A percentile compares a stretch with the other conserved stretches of the same genome.
Evolutionary conservation across 306 rosid genomes (phyloP).

Genomic region (Acmispon strigosus): DNA sequence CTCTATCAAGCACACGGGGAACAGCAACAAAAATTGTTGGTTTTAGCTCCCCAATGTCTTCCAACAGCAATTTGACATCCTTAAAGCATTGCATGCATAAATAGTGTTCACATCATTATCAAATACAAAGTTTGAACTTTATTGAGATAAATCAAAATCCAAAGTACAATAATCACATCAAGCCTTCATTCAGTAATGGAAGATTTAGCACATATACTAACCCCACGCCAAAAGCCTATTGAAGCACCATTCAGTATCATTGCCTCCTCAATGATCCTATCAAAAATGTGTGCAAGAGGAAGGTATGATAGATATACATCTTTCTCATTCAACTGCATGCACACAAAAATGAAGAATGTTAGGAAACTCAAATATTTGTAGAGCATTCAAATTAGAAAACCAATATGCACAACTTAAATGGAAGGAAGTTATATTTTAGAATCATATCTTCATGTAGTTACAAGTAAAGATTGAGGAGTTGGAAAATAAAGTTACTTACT

Average conservation of each 20-base stretch:
- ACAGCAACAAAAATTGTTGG: constrained; percentile 86
- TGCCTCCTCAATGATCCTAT: constrained; percentile 76
- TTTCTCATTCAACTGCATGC: constrained; percentile 43
- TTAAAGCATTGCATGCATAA: neutral
- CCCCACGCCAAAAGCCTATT: constrained; percentile 97
- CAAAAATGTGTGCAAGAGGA: constrained; percentile 95
- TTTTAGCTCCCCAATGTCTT: constrained; percentile 76
- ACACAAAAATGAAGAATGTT: neutral
- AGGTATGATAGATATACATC: constrained; percentile 84
- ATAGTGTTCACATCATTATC: neutral
- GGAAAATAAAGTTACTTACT: constrained; percentile 28
- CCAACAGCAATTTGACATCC: constrained; percentile 69
- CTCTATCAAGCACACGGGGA: constrained; percentile 92
- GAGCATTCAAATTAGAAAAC: constrained; percentile 2
- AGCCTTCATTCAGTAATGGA: constrained; percentile 1
- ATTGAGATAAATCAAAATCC: neutral
- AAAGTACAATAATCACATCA: constrained; percentile 19
- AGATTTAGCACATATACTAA: constrained; percentile 32
- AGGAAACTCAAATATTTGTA: neutral
- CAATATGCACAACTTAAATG: neutral
- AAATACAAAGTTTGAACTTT: constrained; percentile 5
- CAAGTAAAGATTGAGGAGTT: neutral
- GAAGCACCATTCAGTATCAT: constrained; percentile 75
- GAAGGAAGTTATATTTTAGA: neutral
- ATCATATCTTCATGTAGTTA: neutral